phyloP scores from a whole-genome alignment of 257 asterid genomes.

The Solanum boliviense region DNA sequence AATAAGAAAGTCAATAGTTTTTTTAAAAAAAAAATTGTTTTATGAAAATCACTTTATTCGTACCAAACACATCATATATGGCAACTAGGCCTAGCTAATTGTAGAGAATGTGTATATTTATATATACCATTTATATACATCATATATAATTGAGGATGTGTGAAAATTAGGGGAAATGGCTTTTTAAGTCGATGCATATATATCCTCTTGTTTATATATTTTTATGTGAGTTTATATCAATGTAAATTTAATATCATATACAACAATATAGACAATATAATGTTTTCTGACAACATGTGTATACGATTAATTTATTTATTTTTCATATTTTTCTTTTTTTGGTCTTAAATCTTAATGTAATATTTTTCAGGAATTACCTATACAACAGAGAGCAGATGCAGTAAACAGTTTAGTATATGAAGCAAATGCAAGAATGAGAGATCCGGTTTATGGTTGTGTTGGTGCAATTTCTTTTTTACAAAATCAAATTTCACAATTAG shows the following conservation, averaged over 20 bases:
- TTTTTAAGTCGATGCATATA: background rate
- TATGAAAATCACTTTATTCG: too few relatives aligned
- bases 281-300: background rate
- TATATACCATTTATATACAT: too few relatives aligned
- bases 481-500: constrained; percentile 45
- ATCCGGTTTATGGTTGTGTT: constrained; percentile 2
- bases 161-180: background rate
- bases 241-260: too few relatives aligned
- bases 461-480: background rate
- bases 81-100: too few relatives aligned
- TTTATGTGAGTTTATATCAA: background rate
- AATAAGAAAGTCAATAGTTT: too few relatives aligned
- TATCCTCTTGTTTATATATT: background rate
- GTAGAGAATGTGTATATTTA: too few relatives aligned
- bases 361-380: background rate
- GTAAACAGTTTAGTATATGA: constrained; percentile 1
- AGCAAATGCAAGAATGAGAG: constrained; percentile 1
- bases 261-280: too few relatives aligned
- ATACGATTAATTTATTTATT: too few relatives aligned
- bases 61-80: too few relatives aligned
- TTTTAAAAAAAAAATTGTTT: too few relatives aligned
- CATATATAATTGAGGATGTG: background rate
- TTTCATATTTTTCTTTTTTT: too few relatives aligned
- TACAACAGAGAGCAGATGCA: background rate
- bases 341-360: background rate